Conservation (phyloP, 768 basidiomycete genomes). For the Lactifluus rugatus region DNA sequence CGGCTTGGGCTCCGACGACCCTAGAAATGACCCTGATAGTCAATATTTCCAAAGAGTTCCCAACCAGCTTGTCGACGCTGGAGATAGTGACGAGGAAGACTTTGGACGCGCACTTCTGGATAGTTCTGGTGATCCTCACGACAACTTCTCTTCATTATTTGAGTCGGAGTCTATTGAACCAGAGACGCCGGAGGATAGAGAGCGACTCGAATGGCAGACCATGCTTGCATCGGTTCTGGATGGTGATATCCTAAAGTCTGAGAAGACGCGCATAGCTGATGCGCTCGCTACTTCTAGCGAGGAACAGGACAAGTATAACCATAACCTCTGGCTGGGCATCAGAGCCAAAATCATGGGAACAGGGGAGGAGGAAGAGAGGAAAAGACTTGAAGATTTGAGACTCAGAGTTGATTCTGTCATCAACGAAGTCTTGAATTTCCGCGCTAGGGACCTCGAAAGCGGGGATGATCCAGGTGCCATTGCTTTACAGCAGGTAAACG, state of each 20-base stretch:
- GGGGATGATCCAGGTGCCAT: constrained; percentile 30
- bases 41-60: constrained; percentile 71
- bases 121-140: constrained; percentile 36
- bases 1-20: constrained; percentile 52
- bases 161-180: constrained; percentile 60
- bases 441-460: constrained; percentile 38
- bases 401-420: constrained; percentile 76
- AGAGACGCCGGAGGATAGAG: constrained; percentile 62
- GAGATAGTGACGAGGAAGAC: constrained; percentile 72
- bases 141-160: constrained; percentile 42
- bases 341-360: constrained; percentile 78
- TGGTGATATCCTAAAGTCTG: constrained; percentile 90
- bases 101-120: constrained; percentile 35
- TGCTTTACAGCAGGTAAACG: constrained; percentile 53
- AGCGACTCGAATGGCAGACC: constrained; percentile 90
- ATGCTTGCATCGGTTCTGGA: constrained; percentile 89
- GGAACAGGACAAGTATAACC: constrained; percentile 55
- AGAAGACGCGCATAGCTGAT: constrained; percentile 85
- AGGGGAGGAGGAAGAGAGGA: constrained; percentile 73
- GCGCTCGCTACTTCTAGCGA: constrained; percentile 62
- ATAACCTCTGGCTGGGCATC: constrained; percentile 82
- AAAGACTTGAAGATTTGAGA: constrained; percentile 73
- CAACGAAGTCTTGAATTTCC: constrained; percentile 74
- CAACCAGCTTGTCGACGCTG: constrained; percentile 56
- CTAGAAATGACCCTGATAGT: constrained; percentile 71